Evolutionary conservation across 2,329 filamentous ascomycete genomes (phyloP), one percentile per base, ranked within the genome.

Genomic region (Pseudohalonectria lignicola): DNA sequence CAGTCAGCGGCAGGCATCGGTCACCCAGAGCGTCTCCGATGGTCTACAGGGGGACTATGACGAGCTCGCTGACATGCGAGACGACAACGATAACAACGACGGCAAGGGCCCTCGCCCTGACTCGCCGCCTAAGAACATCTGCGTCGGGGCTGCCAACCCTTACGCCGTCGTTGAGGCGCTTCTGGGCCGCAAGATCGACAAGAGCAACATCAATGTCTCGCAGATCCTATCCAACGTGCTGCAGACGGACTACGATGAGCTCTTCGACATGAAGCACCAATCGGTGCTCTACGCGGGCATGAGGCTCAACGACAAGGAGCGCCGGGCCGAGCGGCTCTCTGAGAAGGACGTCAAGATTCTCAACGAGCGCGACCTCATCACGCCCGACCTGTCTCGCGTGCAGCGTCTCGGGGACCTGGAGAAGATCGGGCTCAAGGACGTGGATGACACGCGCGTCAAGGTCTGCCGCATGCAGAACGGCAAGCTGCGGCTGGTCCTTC

Each of bases 201-300:
- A 58, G 20, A 48, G 55, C 16, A 49, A 49, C 16, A 49, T 55
- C 1, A 34, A 43, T 4, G 45, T 44, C 3, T 49, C 55, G 17
- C 47, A 49, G 12, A 54, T 67, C 40, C 45, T 67, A 20, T 54
- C 59, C 34, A 60, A 61, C 36, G 56, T 63, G 21, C 54, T 67
- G 18, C 62, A 66, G 51, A 66, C 62, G 15, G 62, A 66, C 47
- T 67, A 67, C 39, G 59, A 65, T 34, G 63, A 67, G 50, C 59
- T 66, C 31, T 67, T 67, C 36, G 63, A 66, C 49, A 50, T 65
- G 55, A 62, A 59, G 45, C 57, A 64, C 46, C 38, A 49, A 37
- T 66, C 63, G 16, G 53, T 64, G 17, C 54, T 67, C 13, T 65
- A 55, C 37, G 59, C 62, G 3, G 63, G 63, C 15, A 51, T 63